Evolutionary conservation across 495 filamentous ascomycete species (phyloP).

Genomic region (Neurospora terricola): DNA sequence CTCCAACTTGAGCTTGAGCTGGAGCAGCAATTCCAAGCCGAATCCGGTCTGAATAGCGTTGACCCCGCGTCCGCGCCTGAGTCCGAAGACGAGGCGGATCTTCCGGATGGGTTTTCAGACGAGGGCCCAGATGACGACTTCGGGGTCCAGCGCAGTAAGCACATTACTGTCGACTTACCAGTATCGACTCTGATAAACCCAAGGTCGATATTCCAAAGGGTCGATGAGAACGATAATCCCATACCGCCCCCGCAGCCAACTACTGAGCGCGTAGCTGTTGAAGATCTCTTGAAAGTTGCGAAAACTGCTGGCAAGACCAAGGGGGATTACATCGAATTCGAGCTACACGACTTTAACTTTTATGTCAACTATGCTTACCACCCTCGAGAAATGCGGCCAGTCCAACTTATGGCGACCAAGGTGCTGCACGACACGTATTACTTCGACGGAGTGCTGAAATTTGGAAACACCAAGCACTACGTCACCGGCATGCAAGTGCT

Average conservation of each 20-base stretch:
- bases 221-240: conserved; percentile 6
- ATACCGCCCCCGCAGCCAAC: conserved; percentile 6
- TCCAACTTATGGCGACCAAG: conserved; percentile 40
- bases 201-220: background rate
- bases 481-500: conserved; percentile 45
- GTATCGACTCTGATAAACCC: conserved; percentile 13
- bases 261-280: conserved; percentile 21
- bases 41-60: background rate
- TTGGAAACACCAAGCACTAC: conserved; percentile 33
- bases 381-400: conserved; percentile 37
- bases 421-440: conserved; percentile 25
- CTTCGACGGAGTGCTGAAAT: conserved; percentile 51
- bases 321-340: conserved; percentile 31
- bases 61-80: background rate
- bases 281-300: conserved; percentile 8
- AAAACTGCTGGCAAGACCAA: background rate
- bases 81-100: background rate
- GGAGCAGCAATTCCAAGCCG: background rate
- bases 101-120: background rate
- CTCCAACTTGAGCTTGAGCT: background rate
- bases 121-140: background rate
- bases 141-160: background rate
- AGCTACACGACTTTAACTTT: conserved; percentile 41
- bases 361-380: conserved; percentile 30
- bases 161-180: conserved; percentile 14